Base-by-base conservation (phyloP, 345 rosid genomes). In the Pseudoturritis turrita region DNA sequence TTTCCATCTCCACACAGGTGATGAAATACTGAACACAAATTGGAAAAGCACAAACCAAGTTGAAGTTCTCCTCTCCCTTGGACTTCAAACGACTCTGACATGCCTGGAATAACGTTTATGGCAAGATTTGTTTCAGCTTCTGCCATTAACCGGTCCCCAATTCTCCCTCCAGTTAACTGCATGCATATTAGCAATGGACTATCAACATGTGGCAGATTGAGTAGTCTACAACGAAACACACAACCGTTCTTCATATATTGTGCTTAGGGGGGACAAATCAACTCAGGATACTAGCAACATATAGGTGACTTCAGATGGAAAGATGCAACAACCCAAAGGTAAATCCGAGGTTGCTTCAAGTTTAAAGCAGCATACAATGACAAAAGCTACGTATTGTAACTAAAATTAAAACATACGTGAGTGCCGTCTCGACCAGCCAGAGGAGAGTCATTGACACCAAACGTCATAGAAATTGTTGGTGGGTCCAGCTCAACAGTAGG, bases 21-120 rank as follows among this genome's bases (percentile, higher is more conserved):
- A 71, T 50, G 29, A 76, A 60, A 72, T 46, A 50, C 43, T 65
- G 39, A 70, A 46, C 52, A 46, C 6, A 50, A 53, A 18, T 4
- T 50, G 75, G 39, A 68, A 51, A 64, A 70, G 49, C 57, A 77
- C 87, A 72, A 40, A 95, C 99, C 99, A 39, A 95, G 91, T 85
- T 95, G 99, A 80, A 95, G 98, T 81, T 91, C 98, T 70, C 99
- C 99, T 75, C 98, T 88, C 56, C 99, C 98, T 75, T 95, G 98
- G 72, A 95, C 99, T 81, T 95, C 98, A 77, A 69, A 91, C 36
- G 99, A 81, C 61, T 95, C 99, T 70, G 94, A 83, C 70, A 88
- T 31, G 65, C 92, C 91, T 25, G 98, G 98, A 76, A 91, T 82
- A 47, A 91, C 96, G 81, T 95, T 91, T 65, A 91, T 91, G 68